Percentiles rank a stretch among this genome's conserved stretches.
These are phyloP conservation scores for Agastache rugosa DNA, from an alignment of 257 asterid genomes.

Conservation along the genomic window DNA sequence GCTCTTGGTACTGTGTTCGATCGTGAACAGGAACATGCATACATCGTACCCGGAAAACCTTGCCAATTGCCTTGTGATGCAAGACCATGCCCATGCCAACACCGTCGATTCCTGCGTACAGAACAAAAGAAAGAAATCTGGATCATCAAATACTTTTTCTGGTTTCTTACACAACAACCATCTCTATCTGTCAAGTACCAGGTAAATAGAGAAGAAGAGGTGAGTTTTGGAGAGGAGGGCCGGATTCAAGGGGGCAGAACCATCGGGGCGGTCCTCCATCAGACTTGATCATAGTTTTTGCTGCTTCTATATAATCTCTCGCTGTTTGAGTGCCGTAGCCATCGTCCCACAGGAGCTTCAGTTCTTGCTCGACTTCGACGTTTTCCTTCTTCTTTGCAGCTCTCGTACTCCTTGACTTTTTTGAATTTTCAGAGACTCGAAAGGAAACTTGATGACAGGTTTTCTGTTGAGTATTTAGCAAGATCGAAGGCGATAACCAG, in stretches of 20 bases:
- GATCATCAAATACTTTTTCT: background rate
- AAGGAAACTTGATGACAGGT: constrained; percentile 30
- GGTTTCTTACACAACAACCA: background rate
- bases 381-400: background rate
- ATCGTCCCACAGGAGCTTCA: constrained; percentile 65
- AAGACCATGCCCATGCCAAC: constrained; percentile 62
- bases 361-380: constrained; percentile 25
- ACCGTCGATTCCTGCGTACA: constrained; percentile 63
- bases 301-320: constrained; percentile 52
- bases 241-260: constrained; percentile 63
- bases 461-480: constrained; percentile 26
- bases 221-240: constrained; percentile 54
- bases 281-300: constrained; percentile 44
- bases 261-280: constrained; percentile 68
- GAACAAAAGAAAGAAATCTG: background rate
- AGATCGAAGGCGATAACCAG: constrained; percentile 15
- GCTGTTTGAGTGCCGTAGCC: constrained; percentile 61
- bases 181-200: constrained; percentile 37
- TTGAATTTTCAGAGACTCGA: background rate
- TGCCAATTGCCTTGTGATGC: constrained; percentile 74
- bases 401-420: background rate
- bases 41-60: constrained; percentile 60
- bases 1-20: constrained; percentile 55
- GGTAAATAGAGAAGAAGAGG: constrained; percentile 69
- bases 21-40: constrained; percentile 60